A percentile compares a stretch with the other conserved stretches of the same genome.
phyloP scores from a whole-genome alignment of 208 protist species.

The Porcisia deanei region DNA sequence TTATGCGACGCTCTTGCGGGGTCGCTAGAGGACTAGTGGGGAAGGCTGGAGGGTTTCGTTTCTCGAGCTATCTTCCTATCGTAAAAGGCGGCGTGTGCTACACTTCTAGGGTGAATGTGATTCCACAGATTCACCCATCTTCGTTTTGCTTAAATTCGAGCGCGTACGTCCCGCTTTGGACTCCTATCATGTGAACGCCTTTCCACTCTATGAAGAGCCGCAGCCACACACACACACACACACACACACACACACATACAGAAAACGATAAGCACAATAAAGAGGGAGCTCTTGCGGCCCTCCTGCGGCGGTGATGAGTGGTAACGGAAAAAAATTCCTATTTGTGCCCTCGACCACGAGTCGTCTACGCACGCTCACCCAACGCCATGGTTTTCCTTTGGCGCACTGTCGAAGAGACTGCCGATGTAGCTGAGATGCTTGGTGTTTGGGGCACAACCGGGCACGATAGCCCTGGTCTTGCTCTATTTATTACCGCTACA shows the following conservation, averaged over 20 bases:
- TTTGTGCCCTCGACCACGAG: background rate
- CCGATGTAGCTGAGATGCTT: background rate
- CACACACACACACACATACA: background rate
- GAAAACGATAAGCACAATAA: no score
- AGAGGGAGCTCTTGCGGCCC: background rate
- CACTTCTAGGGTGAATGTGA: background rate
- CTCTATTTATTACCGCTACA: background rate
- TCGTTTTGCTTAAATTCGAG: background rate
- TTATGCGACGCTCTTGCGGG: constrained; percentile 70
- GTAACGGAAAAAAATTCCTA: background rate
- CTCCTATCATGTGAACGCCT: background rate
- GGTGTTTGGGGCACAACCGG: background rate
- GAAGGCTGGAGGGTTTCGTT: background rate
- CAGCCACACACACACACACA: background rate
- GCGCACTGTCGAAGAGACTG: background rate
- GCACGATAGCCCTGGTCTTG: background rate
- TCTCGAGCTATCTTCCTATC: background rate
- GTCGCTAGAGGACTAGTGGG: constrained; percentile 36
- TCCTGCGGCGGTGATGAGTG: background rate
- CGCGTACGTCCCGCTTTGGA: background rate
- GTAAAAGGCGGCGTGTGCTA: background rate
- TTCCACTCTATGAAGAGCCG: no score
- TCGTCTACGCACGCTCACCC: background rate
- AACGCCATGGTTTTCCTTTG: background rate
- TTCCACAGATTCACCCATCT: background rate